Evolutionary conservation across 176 grass and related monocot species (phyloP).

Genomic region (Elaeis guineensis): DNA sequence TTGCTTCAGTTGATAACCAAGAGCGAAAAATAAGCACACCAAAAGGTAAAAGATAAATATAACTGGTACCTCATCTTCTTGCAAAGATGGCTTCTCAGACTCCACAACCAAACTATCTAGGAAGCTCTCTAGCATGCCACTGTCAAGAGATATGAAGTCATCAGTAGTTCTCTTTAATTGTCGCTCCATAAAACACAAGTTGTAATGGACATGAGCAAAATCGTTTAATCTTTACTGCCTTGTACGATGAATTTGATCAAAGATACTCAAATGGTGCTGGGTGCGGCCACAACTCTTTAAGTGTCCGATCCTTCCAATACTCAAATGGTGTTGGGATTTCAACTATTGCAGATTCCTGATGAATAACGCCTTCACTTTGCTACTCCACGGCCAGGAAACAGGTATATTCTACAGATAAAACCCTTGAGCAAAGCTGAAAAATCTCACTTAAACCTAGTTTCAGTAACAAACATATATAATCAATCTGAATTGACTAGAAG

Average conservation of each 20-base stretch:
- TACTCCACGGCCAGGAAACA: too few relatives aligned
- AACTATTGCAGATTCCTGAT: too few relatives aligned
- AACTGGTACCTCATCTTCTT: slow-evolving; percentile 1
- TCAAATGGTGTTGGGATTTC: not conserved
- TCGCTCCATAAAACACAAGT: slow-evolving; percentile 11
- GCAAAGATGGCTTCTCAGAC: not conserved
- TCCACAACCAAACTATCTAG: slow-evolving; percentile 17
- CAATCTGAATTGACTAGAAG: too few relatives aligned
- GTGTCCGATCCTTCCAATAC: too few relatives aligned
- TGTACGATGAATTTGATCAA: slow-evolving; percentile 12
- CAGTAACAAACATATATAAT: too few relatives aligned
- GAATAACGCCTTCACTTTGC: too few relatives aligned
- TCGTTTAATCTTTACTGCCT: slow-evolving; percentile 17
- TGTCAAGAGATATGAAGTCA: not conserved
- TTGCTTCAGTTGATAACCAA: not conserved
- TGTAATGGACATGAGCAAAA: slow-evolving; percentile 16
- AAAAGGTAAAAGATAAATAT: not conserved
- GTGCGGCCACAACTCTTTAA: too few relatives aligned
- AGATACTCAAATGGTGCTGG: slow-evolving; percentile 22
- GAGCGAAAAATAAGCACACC: not conserved
- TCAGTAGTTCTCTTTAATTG: not conserved
- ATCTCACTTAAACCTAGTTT: too few relatives aligned
- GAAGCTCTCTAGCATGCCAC: not conserved
- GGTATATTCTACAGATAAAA: too few relatives aligned
- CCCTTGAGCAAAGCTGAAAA: too few relatives aligned